Evolutionary conservation across 352 stramenopile genomes (phyloP), one percentile per base, ranked within the genome.

Genomic region (Pythium diclinum): DNA sequence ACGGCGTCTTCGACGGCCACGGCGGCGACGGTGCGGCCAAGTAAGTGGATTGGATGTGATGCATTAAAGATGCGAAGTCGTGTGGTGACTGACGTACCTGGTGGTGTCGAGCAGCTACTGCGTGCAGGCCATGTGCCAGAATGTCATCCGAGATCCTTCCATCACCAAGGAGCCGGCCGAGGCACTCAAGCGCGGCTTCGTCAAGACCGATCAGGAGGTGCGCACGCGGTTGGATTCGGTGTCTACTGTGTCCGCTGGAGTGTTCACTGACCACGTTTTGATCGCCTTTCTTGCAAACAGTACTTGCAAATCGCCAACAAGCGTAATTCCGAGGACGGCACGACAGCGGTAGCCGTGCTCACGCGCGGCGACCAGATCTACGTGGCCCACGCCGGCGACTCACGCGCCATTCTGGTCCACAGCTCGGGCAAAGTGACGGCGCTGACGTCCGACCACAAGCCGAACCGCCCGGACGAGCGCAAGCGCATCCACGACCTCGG

Each of bases 1-100:
- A 97, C 65, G 92, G 86, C 40, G 81, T 98, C 55, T 98, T 98
- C 71, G 93, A 98, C 65, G 93, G 93, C 64, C 93, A 98, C 71
- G 92, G 92, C 51, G 93, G 93, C 36, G 81, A 92, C 51, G 83
- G 83, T 19, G 92, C 90, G 28, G 88, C 92, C 63, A 86, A 97
- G 86, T 98, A 74, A 58, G 88, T 73, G 11, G 23, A n/a, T 23
- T 1, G 7, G 34, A 10, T 38, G 1, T 40, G 17, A 36, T 59
- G n/a, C 36, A 51, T 16, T 2, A 51, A 4, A 21, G n/a, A 49
- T n/a, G n/a, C n/a, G 25, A 28, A 5, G 25, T 2, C 25, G 32
- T 4, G 25, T 36, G 33, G 34, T n/a, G 19, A 46, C 17, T 64
- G 19, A 28, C 36, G 49, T 21, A 40, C 53, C 21, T 52, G 11